Evolutionary conservation across 129 eudicot species (phyloP).

Genomic region (Helianthus tuberosus): DNA sequence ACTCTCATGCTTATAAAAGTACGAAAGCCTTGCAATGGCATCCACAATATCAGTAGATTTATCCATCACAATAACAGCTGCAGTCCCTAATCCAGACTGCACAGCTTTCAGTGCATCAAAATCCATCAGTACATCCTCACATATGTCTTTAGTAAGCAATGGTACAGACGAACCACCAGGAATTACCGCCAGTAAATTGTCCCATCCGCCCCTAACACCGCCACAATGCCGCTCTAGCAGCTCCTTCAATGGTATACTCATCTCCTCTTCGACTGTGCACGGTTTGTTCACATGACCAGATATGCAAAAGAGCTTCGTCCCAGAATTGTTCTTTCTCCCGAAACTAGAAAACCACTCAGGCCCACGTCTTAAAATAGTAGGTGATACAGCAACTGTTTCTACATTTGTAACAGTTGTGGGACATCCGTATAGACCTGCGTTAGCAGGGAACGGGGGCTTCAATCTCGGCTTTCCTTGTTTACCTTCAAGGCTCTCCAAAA

Average conservation of each 20-base stretch:
- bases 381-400: constrained; percentile 96
- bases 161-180: constrained; percentile 96
- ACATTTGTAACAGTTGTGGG: constrained; percentile 97
- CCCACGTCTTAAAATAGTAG: constrained; percentile 85
- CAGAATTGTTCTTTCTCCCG: constrained; percentile 88
- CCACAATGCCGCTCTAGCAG: constrained; percentile 91
- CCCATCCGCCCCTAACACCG: constrained; percentile 97
- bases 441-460: constrained; percentile 98
- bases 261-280: constrained; percentile 94
- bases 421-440: constrained; percentile 85
- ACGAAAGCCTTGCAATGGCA: constrained; percentile 86
- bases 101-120: constrained; percentile 93
- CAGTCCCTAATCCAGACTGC: constrained; percentile 91
- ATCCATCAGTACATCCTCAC: constrained; percentile 93
- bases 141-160: constrained; percentile 64
- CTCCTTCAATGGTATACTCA: constrained; percentile 94
- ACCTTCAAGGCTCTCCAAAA: constrained; percentile 91
- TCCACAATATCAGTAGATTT: constrained; percentile 92
- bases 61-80: constrained; percentile 96
- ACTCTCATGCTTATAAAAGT: constrained; percentile 94
- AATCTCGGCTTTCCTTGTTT: constrained; percentile 94
- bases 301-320: constrained; percentile 81
- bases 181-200: constrained; percentile 83
- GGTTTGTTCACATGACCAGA: constrained; percentile 98
- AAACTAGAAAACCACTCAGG: constrained; percentile 98